Evolutionary conservation across 305 asterid genomes (phyloP), one percentile per base, ranked within the genome.

Genomic region (Solanum hybrid): DNA sequence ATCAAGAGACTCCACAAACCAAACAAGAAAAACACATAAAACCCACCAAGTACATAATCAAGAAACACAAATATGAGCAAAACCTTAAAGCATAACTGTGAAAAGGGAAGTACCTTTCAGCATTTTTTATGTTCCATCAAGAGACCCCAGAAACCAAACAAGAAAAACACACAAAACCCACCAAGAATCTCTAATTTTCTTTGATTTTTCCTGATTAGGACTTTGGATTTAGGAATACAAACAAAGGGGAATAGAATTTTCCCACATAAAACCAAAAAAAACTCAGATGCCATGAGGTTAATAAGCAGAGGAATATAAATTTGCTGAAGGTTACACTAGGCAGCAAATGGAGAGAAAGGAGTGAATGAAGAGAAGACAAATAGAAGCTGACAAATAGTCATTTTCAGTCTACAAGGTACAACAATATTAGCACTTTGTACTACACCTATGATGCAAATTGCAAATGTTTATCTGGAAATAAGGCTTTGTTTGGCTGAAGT

Each of bases 301-400:
- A 84, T 77, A 77, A 77, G n/a, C 45, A 77, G 45, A 77, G n/a
- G 51, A 64, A 73, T 45, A 78, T 66, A 84, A 88, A 89, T 73
- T 87, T 72, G 76, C 13, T 37, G 13, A 80, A 71, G 88, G 90
- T 51, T 78, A 89, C 91, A 91, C 81, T 88, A 81, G 90, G 92
- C 91, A 92, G 78, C 88, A 91, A 37, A 91, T 87, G 88, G 45
- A 56, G 73, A 11, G 76, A 26, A 89, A 19, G 2, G 56, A 40
- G 17, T 72, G n/a, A 37, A 27, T 51, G 45, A 73, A 73, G 31
- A 22, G 73, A 90, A 75, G 93, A 94, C 98, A 95, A 86, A 91
- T 87, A 89, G 93, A 90, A 86, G 88, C 88, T 91, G 90, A 91
- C 93, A 91, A 90, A 60, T 37, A 11, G 31, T 78, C 85, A n/a